A percentile compares a stretch with the other conserved stretches of the same genome.
These are phyloP conservation scores for Striga asiatica DNA, from an alignment of 257 asterid species.

Conservation along the genomic window DNA sequence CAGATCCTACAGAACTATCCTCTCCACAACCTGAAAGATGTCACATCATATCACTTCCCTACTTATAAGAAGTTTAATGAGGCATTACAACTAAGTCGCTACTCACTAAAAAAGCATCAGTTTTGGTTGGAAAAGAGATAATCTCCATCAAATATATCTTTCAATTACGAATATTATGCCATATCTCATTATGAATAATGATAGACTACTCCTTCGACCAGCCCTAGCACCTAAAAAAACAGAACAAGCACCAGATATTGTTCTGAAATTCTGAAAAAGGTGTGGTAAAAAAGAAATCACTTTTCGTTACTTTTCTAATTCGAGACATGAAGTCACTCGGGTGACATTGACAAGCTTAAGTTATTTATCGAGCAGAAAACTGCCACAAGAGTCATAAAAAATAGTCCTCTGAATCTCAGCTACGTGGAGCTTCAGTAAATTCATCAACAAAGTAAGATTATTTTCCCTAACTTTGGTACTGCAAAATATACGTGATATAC, in stretches of 20 bases:
- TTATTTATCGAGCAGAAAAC: not conserved
- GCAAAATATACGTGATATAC: not conserved
- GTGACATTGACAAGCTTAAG: slow-evolving; percentile 1
- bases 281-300: no score
- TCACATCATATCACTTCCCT: not conserved
- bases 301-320: no score
- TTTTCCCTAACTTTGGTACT: slow-evolving; percentile 5
- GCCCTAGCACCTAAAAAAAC: no score
- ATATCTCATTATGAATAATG: not conserved
- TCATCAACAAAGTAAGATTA: slow-evolving; percentile 12
- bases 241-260: no score
- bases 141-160: not conserved
- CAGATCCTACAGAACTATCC: not conserved
- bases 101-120: slow-evolving; percentile 5
- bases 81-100: slow-evolving; percentile 2
- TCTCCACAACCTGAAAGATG: slow-evolving; percentile 2
- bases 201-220: no score
- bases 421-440: not conserved
- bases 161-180: not conserved
- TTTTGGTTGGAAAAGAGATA: not conserved
- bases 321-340: slow-evolving; percentile 4
- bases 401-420: not conserved
- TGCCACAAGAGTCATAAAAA: not conserved
- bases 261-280: no score
- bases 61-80: not conserved